Conservation (phyloP, 1,284 basidiomycete genomes). For the Phellopilus nigrolimitatus region DNA sequence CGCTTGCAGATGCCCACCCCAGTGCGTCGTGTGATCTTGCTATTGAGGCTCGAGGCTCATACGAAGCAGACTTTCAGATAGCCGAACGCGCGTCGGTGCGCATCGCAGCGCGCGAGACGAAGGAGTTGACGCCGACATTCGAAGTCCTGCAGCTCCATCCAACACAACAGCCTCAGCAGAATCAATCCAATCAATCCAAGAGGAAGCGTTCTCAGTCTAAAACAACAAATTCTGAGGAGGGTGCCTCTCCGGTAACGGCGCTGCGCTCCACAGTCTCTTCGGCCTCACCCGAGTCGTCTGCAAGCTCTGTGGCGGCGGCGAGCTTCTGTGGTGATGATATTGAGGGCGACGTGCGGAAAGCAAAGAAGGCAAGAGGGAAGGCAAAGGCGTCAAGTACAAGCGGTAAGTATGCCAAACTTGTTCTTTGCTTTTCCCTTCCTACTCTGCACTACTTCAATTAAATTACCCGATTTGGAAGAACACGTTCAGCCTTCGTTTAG, state of each 20-base stretch:
- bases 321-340: constrained; percentile 33
- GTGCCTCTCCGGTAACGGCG: not conserved
- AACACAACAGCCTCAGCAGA: constrained; percentile 12
- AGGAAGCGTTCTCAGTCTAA: constrained; percentile 12
- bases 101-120: constrained; percentile 44
- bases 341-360: constrained; percentile 30
- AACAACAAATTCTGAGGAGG: constrained; percentile 4
- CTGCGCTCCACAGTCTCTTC: constrained; percentile 12
- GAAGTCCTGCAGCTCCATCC: constrained; percentile 24
- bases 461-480: constrained; percentile 60
- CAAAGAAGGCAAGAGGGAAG: constrained; percentile 39
- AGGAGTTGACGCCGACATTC: constrained; percentile 28
- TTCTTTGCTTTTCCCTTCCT: constrained; percentile 22
- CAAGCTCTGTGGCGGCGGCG: constrained; percentile 35
- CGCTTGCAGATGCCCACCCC: not conserved
- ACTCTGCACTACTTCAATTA: constrained; percentile 39
- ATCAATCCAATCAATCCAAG: constrained; percentile 8
- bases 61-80: constrained; percentile 29
- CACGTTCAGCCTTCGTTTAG: too few relatives aligned
- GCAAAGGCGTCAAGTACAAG: constrained; percentile 31
- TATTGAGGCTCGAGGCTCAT: not conserved
- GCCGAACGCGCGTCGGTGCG: constrained; percentile 52
- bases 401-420: constrained; percentile 27
- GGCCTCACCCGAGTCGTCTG: constrained; percentile 23
- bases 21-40: not conserved